phyloP scores from a whole-genome alignment of 768 basidiomycete genomes.

The Crassisporium funariophilum region DNA sequence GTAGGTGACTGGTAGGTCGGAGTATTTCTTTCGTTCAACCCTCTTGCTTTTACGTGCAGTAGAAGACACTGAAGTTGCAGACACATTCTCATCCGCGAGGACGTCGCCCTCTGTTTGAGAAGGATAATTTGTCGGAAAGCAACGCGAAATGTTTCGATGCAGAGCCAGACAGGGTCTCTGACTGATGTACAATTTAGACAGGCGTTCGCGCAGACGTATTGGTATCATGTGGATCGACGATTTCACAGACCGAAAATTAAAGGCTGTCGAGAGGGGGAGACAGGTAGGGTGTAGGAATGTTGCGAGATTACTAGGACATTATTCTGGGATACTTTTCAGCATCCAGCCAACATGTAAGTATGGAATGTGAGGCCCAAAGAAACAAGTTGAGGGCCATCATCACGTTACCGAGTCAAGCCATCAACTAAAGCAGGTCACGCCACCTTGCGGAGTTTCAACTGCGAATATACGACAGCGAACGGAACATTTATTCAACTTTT shows the following conservation, averaged over 20 bases:
- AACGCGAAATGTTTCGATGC: constrained; percentile 1
- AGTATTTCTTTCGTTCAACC: constrained; percentile 45
- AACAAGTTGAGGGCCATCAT: background rate
- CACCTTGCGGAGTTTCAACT: constrained; percentile 42
- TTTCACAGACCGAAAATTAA: too few species aligned
- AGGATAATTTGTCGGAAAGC: background rate
- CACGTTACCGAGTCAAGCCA: constrained; percentile 32
- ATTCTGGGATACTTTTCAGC: too few species aligned
- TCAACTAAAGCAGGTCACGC: constrained; percentile 6
- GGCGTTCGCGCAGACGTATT: constrained; percentile 33
- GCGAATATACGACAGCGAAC: constrained; percentile 32
- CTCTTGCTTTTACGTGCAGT: constrained; percentile 13
- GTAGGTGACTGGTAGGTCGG: constrained; percentile 58
- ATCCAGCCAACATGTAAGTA: background rate
- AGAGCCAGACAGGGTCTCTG: too few species aligned
- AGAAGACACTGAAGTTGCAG: background rate
- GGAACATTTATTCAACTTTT: constrained; percentile 27
- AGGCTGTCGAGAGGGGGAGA: background rate
- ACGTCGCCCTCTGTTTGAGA: too few species aligned
- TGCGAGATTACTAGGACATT: constrained; percentile 13
- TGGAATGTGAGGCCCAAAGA: background rate
- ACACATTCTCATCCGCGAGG: constrained; percentile 1
- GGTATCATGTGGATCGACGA: too few species aligned
- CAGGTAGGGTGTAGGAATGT: background rate
- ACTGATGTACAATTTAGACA: background rate